Base-by-base conservation (phyloP, 345 rosid species). In the Eucalyptus polybractea region DNA sequence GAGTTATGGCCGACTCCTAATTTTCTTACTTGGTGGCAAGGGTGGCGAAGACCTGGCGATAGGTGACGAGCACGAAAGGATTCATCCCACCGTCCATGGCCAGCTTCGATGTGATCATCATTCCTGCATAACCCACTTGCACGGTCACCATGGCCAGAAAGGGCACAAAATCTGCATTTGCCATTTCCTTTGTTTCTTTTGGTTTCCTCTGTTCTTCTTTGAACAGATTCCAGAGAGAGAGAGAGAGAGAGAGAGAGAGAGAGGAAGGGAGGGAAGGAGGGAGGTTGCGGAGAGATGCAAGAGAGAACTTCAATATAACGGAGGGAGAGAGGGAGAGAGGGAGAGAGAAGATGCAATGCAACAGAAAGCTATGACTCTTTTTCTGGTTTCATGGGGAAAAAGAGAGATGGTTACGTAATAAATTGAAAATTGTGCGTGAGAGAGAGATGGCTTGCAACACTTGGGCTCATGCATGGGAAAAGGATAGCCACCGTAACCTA, bases 71-170 rank as follows among this genome's bases (percentile, higher is more conserved):
- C 51, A 97, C 90, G 87, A 97, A 95, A 85, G 99, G 98, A 67
- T 94, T 95, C 97, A 97, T 95, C 87, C 99, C 99, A 17, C 95
- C 45, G 51, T 97, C 97, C 97, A 97, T 91, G 86, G 99, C 99
- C 88, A 97, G 91, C 91, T 97, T 96, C 40, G 99, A 96, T 6
- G 93, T 94, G 49, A 97, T 93, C 89, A 93, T 97, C 99, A 97
- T 95, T 29, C 97, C 98, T 22, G 99, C 99, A 62, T 87, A 97
- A 29, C 96, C 98, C 24, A 94, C 14, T 90, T 97, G 98, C 44
- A 95, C 95, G 27, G 93, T 49, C 29, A 95, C 96, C 97, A 96
- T 97, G 72, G 95, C 98, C 93, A 96, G 88, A 87, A 93, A 94
- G 16, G 99, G 98, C 88, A 95, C 19, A 50, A 92, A 17, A 37